phyloP scores from a whole-genome alignment of 495 filamentous ascomycete genomes.

The Hyaloscypha finlandica region DNA sequence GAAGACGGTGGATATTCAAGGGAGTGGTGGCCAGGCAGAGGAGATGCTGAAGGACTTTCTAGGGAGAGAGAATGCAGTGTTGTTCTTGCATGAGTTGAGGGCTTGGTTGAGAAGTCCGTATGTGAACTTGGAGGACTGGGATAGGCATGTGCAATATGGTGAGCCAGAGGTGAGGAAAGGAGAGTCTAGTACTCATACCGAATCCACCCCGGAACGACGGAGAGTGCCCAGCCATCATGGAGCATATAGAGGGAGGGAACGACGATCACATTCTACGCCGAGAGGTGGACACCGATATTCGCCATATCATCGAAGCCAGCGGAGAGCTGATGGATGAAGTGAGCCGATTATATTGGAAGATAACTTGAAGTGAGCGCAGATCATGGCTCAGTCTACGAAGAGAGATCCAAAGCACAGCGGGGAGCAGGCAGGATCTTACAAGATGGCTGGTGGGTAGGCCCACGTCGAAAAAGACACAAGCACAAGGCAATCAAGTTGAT shows the following conservation, averaged over 20 bases:
- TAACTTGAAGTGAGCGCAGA: too few relatives aligned
- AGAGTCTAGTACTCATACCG: background rate
- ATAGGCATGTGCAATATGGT: conserved; percentile 75
- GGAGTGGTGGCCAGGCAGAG: conserved; percentile 80
- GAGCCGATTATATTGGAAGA: background rate
- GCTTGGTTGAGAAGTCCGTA: conserved; percentile 83
- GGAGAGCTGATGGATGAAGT: background rate
- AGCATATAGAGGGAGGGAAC: background rate
- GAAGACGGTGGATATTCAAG: conserved; percentile 88
- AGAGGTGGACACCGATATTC: conserved; percentile 1
- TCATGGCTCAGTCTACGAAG: too few relatives aligned
- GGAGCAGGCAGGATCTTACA: too few relatives aligned
- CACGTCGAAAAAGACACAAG: too few relatives aligned
- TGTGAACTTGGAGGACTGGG: conserved; percentile 70
- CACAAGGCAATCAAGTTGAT: too few relatives aligned
- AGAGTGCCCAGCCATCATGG: background rate
- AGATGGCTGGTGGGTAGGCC: too few relatives aligned
- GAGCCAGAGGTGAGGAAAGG: conserved; percentile 3
- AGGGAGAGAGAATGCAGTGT: conserved; percentile 70
- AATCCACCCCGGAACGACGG: background rate
- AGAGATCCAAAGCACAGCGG: too few relatives aligned
- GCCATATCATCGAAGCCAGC: background rate
- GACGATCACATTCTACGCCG: background rate
- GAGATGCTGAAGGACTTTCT: conserved; percentile 86
- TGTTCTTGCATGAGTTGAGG: conserved; percentile 85